Evolutionary conservation across 331 rosid species (phyloP), one percentile per base, ranked within the genome.

Genomic region (Saraca asoca): DNA sequence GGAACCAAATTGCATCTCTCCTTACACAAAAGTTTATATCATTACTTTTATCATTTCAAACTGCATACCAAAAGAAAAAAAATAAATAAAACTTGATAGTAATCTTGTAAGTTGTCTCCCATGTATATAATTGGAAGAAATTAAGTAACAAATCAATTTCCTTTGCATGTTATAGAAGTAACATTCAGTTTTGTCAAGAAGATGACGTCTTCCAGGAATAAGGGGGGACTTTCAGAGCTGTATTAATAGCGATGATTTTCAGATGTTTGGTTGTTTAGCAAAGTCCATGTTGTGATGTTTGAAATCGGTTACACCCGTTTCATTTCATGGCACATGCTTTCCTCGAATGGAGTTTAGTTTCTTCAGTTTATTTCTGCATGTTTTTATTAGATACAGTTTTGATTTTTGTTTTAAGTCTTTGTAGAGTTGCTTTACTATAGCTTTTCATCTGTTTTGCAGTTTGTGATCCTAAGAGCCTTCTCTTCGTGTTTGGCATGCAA

Each of bases 391-490:
- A 31, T 5, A 0, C 35, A 1, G 46, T 51, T 31, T 29, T 62
- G 42, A 18, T 43, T 18, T 12, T 46, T 16, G 29, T 69, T 0
- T 11, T 1, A 5, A 11, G 37, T 29, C 55, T 37, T 56, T 8
- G 57, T 50, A 49, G 31, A 16, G 33, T 11, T 55, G 64, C 17
- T 64, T 7, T 45, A 38, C 56, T 63, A 62, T 19, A 17, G 61
- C 17, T 54, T 29, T 37, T 29, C 29, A 39, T 56, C 15, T 75
- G 59, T 78, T 39, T 62, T 51, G 85, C 85, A 93, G 98, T 93
- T 46, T 90, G 97, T 64, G 98, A 93, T 83, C 96, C 98, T 1
- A 93, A 93, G 87, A 90, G 96, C 80, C 94, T 93, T 29, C 96
- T 93, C 61, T 93, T 93, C 75, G 5, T 93, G 72, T 93, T 73